Percentiles rank a stretch among this genome's conserved stretches.
phyloP scores from a whole-genome alignment of 2,329 filamentous ascomycete species.

The Aureobasidium sp. region DNA sequence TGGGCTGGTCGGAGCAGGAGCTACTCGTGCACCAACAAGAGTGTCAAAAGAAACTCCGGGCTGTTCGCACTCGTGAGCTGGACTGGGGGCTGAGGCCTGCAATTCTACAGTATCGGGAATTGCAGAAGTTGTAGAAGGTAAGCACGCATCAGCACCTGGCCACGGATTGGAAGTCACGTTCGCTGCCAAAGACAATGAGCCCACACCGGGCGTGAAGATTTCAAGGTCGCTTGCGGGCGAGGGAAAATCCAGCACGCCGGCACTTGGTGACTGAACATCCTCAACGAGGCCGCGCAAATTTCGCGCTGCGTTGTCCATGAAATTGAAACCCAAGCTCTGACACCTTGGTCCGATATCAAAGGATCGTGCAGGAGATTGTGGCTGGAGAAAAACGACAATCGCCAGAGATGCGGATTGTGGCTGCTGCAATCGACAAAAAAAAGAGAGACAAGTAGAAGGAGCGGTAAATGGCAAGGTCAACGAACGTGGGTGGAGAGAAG shows the following conservation, averaged over 20 bases:
- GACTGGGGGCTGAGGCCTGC: background rate
- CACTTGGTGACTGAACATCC: conserved; percentile 9
- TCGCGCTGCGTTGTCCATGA: conserved; percentile 12
- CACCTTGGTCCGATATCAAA: background rate
- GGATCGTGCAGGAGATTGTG: background rate
- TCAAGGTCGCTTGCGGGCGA: conserved; percentile 15
- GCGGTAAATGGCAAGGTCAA: conserved; percentile 1
- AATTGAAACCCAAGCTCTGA: conserved; percentile 10
- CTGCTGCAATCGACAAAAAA: background rate
- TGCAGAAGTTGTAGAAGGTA: conserved; percentile 1
- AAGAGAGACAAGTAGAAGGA: background rate
- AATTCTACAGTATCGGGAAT: background rate
- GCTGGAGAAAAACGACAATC: background rate
- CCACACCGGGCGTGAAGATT: conserved; percentile 7
- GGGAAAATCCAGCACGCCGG: conserved; percentile 5
- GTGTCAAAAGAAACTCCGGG: conserved; percentile 14
- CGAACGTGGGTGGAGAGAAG: background rate
- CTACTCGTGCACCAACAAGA: conserved; percentile 17
- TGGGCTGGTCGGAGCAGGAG: conserved; percentile 10
- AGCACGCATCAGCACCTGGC: conserved; percentile 4
- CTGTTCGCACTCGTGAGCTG: conserved; percentile 5
- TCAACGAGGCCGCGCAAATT: conserved; percentile 8
- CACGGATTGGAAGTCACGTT: conserved; percentile 3
- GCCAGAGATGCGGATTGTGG: conserved; percentile 3
- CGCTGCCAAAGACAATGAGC: conserved; percentile 7